Evolutionary conservation across 805 yeast genomes (phyloP).

Genomic region (Candida tallmaniae): DNA sequence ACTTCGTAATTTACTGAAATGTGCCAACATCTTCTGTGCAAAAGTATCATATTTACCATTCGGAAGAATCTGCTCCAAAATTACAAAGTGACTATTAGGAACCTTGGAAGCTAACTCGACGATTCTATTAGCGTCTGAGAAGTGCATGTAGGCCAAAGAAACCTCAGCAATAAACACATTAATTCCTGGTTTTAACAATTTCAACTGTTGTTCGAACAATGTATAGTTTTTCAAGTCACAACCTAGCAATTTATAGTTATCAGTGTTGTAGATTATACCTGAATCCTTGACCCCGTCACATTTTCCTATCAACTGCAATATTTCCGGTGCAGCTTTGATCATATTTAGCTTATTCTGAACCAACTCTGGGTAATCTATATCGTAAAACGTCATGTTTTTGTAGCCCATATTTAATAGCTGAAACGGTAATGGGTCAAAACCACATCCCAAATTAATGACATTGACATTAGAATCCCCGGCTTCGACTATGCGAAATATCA

Average conservation of each 20-base stretch:
- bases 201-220: slow-evolving; percentile 24
- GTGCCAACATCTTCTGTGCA: slow-evolving; percentile 69
- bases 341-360: slow-evolving; percentile 51
- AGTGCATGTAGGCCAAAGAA: slow-evolving; percentile 74
- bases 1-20: slow-evolving; percentile 60
- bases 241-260: slow-evolving; percentile 53
- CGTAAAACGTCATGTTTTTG: slow-evolving; percentile 43
- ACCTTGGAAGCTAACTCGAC: slow-evolving; percentile 45
- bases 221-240: slow-evolving; percentile 57
- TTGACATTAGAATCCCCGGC: slow-evolving; percentile 13
- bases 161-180: slow-evolving; percentile 77
- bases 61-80: slow-evolving; percentile 71
- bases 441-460: slow-evolving; percentile 74
- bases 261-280: slow-evolving; percentile 23
- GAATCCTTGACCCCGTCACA: slow-evolving; percentile 1
- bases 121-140: slow-evolving; percentile 59
- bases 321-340: slow-evolving; percentile 46
- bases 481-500: slow-evolving; percentile 44
- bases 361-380: slow-evolving; percentile 72
- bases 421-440: slow-evolving; percentile 49
- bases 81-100: slow-evolving; percentile 50
- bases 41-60: slow-evolving; percentile 60
- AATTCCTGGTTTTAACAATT: slow-evolving; percentile 21
- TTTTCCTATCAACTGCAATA: slow-evolving; percentile 43
- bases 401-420: slow-evolving; percentile 36